A percentile compares a stretch with the other conserved stretches of the same genome.
Conservation (phyloP, 192 early-diverging fungal species). For the Bifiguratus adelaidae region DNA sequence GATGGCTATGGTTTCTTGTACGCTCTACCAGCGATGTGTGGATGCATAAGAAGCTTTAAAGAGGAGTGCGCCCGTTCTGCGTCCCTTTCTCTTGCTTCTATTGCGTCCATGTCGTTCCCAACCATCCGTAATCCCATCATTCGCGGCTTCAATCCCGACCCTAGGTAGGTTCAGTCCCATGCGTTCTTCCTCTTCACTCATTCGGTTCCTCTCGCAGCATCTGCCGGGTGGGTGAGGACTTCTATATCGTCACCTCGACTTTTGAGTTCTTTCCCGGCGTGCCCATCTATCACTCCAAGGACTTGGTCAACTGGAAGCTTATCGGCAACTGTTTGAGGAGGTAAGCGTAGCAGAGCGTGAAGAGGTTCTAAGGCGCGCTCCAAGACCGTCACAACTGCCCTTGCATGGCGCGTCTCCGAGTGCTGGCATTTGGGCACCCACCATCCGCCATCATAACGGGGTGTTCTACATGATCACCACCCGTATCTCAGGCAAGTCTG, state of each 20-base stretch:
- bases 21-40: no score
- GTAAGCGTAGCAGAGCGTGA: no score
- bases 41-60: no score
- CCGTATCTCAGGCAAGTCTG: neutral
- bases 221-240: slow-evolving; percentile 11
- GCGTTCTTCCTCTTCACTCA: no score
- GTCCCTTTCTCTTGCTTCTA: no score
- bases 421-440: slow-evolving; percentile 7
- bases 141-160: slow-evolving; percentile 7
- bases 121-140: slow-evolving; percentile 10
- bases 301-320: slow-evolving; percentile 8
- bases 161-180: no score
- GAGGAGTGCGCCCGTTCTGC: no score
- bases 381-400: slow-evolving; percentile 2
- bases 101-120: no score
- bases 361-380: no score
- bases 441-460: slow-evolving; percentile 4
- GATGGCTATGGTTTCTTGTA: no score
- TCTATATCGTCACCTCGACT: slow-evolving; percentile 5
- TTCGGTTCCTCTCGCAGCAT: no score
- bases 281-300: slow-evolving; percentile 9
- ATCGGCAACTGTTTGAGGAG: slow-evolving; percentile 6
- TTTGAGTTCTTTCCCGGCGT: slow-evolving; percentile 11
- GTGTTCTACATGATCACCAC: slow-evolving; percentile 9
- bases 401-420: slow-evolving; percentile 1